phyloP scores from a whole-genome alignment of 2,329 filamentous ascomycete genomes.

The Pyricularia grisea region DNA sequence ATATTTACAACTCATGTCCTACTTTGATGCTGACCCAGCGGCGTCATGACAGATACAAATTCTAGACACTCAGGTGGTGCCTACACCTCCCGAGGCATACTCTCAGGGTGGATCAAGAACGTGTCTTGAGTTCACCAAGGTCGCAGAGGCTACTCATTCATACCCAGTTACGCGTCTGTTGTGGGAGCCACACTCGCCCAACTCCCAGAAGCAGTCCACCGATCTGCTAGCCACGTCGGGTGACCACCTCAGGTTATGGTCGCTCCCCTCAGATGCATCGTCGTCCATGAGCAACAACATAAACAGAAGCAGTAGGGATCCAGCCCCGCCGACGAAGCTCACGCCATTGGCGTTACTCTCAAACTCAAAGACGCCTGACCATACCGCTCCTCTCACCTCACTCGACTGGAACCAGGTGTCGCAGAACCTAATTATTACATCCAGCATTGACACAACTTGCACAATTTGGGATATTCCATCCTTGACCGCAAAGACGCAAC shows the following conservation, averaged over 20 bases:
- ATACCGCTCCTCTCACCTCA: constrained; percentile 91
- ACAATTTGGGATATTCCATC: constrained; percentile 99
- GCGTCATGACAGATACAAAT: constrained; percentile 75
- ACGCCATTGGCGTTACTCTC: constrained; percentile 88
- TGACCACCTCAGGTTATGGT: constrained; percentile 91
- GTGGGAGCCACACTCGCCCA: constrained; percentile 75
- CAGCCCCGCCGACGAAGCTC: constrained; percentile 60
- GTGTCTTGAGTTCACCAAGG: constrained; percentile 81
- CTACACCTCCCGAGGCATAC: constrained; percentile 59
- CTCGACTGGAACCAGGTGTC: constrained; percentile 98
- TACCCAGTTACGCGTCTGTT: constrained; percentile 92
- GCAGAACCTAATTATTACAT: constrained; percentile 95
- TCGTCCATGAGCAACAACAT: constrained; percentile 56
- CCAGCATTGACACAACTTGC: constrained; percentile 97
- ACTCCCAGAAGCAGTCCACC: constrained; percentile 88
- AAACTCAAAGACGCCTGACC: constrained; percentile 97
- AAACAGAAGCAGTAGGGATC: constrained; percentile 49
- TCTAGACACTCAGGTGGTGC: constrained; percentile 72
- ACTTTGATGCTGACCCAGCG: background rate
- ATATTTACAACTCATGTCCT: background rate
- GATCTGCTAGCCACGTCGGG: constrained; percentile 92
- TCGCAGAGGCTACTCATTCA: constrained; percentile 94
- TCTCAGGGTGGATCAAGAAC: constrained; percentile 62
- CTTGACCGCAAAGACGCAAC: constrained; percentile 91
- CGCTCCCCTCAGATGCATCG: constrained; percentile 62